These are phyloP conservation scores for Naegleria lovaniensis DNA, from an alignment of 208 protist species.

Conservation along the genomic window DNA sequence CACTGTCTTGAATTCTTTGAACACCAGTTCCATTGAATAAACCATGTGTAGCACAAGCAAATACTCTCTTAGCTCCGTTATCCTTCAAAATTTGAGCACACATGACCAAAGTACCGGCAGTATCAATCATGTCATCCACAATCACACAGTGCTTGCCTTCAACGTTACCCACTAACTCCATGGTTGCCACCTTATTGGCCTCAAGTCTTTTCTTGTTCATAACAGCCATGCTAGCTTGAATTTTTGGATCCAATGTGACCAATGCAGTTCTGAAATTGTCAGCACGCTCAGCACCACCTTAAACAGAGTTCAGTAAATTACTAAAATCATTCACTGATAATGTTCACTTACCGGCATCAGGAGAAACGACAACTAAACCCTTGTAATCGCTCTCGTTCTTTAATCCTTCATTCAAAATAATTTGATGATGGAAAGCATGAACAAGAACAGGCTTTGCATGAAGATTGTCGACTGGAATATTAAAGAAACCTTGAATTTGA, in stretches of 20 bases:
- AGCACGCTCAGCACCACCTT: conserved; percentile 77
- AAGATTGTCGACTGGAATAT: conserved; percentile 83
- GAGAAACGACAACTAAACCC: conserved; percentile 61
- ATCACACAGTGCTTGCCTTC: conserved; percentile 79
- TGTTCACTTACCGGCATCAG: conserved; percentile 66
- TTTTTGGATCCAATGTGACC: conserved; percentile 61
- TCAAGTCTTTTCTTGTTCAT: conserved; percentile 81
- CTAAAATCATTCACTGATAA: too few relatives aligned
- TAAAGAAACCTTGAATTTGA: conserved; percentile 93
- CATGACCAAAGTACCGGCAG: conserved; percentile 78
- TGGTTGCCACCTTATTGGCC: conserved; percentile 65
- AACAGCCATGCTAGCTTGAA: conserved; percentile 78
- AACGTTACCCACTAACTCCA: conserved; percentile 88
- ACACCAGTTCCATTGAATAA: conserved; percentile 75
- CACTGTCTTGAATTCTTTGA: conserved; percentile 71
- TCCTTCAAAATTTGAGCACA: conserved; percentile 79
- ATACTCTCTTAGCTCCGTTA: conserved; percentile 77
- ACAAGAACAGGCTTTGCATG: conserved; percentile 43
- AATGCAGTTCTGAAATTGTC: conserved; percentile 76
- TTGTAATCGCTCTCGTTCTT: background rate
- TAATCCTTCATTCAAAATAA: background rate
- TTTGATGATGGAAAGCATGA: conserved; percentile 24
- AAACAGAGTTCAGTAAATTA: too few relatives aligned
- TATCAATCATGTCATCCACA: conserved; percentile 93
- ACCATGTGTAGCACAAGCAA: conserved; percentile 84